Conservation (phyloP, 2,329 filamentous ascomycete genomes). For the Penicillium hesseltinei region DNA sequence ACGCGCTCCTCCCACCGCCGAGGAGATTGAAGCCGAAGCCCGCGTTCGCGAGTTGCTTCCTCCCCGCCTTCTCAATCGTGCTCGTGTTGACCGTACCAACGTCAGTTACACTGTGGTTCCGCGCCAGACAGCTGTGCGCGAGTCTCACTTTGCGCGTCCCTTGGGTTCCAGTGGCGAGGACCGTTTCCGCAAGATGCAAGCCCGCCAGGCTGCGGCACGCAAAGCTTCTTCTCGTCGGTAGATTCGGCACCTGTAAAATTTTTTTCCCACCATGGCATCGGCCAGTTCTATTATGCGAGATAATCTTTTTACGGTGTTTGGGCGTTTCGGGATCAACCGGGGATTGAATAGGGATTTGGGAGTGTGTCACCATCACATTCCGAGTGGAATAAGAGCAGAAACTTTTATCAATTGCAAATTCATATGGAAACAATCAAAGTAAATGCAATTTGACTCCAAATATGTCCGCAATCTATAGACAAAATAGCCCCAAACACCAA, state of each 20-base stretch:
- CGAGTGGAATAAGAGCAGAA: conserved; percentile 11
- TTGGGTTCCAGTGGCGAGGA: conserved; percentile 49
- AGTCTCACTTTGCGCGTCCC: conserved; percentile 47
- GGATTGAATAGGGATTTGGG: conserved; percentile 15
- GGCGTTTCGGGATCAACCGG: conserved; percentile 27
- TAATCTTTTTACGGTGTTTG: conserved; percentile 10
- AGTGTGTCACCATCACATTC: conserved; percentile 7
- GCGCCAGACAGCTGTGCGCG: conserved; percentile 52
- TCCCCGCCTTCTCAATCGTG: conserved; percentile 56
- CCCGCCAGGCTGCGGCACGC: conserved; percentile 44
- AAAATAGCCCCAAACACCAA: not conserved
- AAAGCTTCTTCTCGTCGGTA: conserved; percentile 43
- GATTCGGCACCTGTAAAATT: conserved; percentile 3
- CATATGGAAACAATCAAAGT: not conserved
- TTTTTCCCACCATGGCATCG: not conserved
- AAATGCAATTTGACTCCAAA: not conserved
- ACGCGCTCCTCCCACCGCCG: conserved; percentile 33
- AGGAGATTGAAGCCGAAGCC: conserved; percentile 49
- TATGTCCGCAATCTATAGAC: not conserved
- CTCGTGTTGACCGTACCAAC: conserved; percentile 57
- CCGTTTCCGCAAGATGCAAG: conserved; percentile 50
- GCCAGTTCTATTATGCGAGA: conserved; percentile 8
- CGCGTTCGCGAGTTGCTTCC: conserved; percentile 53
- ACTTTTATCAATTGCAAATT: not conserved
- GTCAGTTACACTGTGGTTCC: conserved; percentile 63